Evolutionary conservation across 1,139 yeast genomes (phyloP).

Genomic region (Candida labiduridarum): DNA sequence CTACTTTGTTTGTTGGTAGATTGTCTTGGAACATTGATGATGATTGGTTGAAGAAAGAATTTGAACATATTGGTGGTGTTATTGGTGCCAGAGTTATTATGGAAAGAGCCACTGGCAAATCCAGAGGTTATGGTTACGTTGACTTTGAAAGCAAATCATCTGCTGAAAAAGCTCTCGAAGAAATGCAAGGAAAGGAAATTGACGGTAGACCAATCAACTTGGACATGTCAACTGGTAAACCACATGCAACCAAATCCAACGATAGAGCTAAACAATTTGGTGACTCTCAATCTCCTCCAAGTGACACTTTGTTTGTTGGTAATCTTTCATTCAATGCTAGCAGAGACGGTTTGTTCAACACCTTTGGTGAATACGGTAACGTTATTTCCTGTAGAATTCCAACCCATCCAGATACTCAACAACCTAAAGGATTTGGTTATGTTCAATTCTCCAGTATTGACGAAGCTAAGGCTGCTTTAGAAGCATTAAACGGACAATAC

Average conservation of each 20-base stretch:
- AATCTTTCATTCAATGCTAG: slow-evolving; percentile 89
- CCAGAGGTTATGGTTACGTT: slow-evolving; percentile 98
- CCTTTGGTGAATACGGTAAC: slow-evolving; percentile 77
- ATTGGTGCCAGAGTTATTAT: slow-evolving; percentile 87
- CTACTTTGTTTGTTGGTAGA: slow-evolving; percentile 94
- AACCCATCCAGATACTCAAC: slow-evolving; percentile 97
- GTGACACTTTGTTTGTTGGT: slow-evolving; percentile 95
- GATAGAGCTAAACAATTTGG: slow-evolving; percentile 90
- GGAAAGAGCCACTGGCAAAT: slow-evolving; percentile 90
- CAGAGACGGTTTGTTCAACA: slow-evolving; percentile 72
- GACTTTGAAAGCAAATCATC: slow-evolving; percentile 76
- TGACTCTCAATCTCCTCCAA: slow-evolving; percentile 86
- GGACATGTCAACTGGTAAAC: slow-evolving; percentile 88
- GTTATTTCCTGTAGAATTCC: slow-evolving; percentile 92
- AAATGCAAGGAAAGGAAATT: slow-evolving; percentile 88
- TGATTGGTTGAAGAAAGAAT: slow-evolving; percentile 87
- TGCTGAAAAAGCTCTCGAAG: slow-evolving; percentile 88
- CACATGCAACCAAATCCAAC: slow-evolving; percentile 54
- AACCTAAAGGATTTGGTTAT: slow-evolving; percentile 98
- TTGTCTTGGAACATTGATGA: slow-evolving; percentile 97
- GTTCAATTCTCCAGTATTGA: slow-evolving; percentile 87
- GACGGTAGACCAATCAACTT: slow-evolving; percentile 97
- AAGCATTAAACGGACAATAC: slow-evolving; percentile 84
- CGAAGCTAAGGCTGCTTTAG: slow-evolving; percentile 88
- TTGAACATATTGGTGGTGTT: slow-evolving; percentile 82